Evolutionary conservation across 2,329 filamentous ascomycete species (phyloP).

Genomic region (Sclerotinia trifoliorum): DNA sequence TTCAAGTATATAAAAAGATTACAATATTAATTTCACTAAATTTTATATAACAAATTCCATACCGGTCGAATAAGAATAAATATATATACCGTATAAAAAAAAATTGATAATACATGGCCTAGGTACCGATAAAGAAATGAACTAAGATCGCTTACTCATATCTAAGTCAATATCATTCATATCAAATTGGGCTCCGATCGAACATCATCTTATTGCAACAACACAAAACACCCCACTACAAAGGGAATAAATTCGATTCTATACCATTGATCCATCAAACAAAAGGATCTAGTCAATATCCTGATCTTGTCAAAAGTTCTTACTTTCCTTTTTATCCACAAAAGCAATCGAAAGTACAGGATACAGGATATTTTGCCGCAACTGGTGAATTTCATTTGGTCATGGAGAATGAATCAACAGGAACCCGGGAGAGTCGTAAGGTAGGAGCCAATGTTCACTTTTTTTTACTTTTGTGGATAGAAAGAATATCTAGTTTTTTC

Average conservation of each 20-base stretch:
- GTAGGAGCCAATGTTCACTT: slow-evolving; percentile 17
- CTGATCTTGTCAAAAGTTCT: background rate
- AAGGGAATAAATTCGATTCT: background rate
- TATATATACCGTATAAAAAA: background rate
- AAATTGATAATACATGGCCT: background rate
- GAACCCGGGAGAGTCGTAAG: slow-evolving; percentile 18
- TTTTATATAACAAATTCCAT: too few relatives aligned
- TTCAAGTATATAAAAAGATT: too few relatives aligned
- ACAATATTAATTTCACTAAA: too few relatives aligned
- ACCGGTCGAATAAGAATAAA: background rate
- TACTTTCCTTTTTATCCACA: background rate
- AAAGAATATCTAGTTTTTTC: background rate
- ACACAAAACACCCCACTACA: slow-evolving; percentile 9
- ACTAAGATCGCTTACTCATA: slow-evolving; percentile 8
- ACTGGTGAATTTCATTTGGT: background rate
- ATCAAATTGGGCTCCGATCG: slow-evolving; percentile 3
- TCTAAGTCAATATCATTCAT: background rate
- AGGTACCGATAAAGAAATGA: background rate
- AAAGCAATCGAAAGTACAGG: background rate
- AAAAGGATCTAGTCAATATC: background rate
- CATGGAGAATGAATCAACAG: slow-evolving; percentile 16
- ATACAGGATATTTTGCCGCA: background rate
- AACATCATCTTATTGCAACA: slow-evolving; percentile 9
- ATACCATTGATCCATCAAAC: background rate
- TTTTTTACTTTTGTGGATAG: background rate